Base-by-base conservation (phyloP, 148 eudicot species). In the Vaccinium corymbosum region DNA sequence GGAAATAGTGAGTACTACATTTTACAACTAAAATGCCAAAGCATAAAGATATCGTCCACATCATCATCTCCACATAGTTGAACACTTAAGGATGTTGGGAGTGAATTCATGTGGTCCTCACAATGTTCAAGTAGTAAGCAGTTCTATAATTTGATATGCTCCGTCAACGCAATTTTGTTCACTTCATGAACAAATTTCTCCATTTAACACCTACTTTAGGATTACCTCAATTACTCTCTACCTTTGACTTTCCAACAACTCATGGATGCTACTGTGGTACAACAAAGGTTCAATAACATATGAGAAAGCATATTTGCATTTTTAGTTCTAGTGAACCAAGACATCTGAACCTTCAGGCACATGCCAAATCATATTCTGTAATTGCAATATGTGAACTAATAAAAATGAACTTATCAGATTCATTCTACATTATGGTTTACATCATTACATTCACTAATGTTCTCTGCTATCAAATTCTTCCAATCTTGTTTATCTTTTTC, bases 61-160 rank as follows among this genome's bases (percentile, higher is more conserved):
- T 14, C 20, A 9, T 27, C 48, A 71, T 25, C 50, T 3, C 48
- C 51, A 15, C 73, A 27, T 9, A 70, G 49, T n/a, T 14, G 42
- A 52, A 29, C 46, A 59, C 20, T 12, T 13, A 59, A 15, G 20
- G 56, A 86, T 38, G 3, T 55, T 17, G 49, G 50, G 14, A 79
- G 3, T 55, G 81, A 80, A 57, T n/a, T 59, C 35, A 42, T 42
- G 12, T 59, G 32, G 20, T 20, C 11, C 1, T 49, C 10, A 27
- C 42, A 68, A 74, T 74, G 71, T 15, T 38, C 3, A 20, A 84
- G 76, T 9, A 81, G 16, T 57, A 57, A 46, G 74, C 22, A 79
- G 51, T 19, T 57, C n/a, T 17, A 59, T 38, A 80, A 15, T 59
- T 38, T 35, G 51, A 80, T 38, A 35, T 11, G 11, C 42, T 8